Percentiles rank a stretch among this genome's conserved stretches.
These are phyloP conservation scores for Yamadazyma triangularis DNA, from an alignment of 1,139 yeast genomes.

Conservation along the genomic window DNA sequence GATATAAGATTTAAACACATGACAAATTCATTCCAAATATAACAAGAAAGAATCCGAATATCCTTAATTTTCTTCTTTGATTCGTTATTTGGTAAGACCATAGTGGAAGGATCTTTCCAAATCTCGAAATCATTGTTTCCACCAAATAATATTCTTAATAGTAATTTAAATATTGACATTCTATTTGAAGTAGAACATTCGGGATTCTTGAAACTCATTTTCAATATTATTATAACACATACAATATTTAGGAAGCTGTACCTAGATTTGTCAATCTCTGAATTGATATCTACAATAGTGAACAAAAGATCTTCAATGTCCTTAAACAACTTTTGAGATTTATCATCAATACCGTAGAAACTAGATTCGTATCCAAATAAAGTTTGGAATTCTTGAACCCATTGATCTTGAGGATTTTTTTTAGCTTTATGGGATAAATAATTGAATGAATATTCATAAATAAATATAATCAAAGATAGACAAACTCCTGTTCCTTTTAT, in stretches of 20 bases:
- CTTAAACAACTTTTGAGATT: background rate
- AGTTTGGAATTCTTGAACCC: slow-evolving; percentile 13
- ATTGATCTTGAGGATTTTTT: slow-evolving; percentile 6
- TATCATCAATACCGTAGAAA: background rate
- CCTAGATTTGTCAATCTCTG: background rate
- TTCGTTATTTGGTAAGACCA: slow-evolving; percentile 16
- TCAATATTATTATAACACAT: background rate
- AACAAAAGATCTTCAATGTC: background rate
- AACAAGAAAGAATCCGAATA: slow-evolving; percentile 29
- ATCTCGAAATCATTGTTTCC: slow-evolving; percentile 19
- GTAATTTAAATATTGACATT: slow-evolving; percentile 8
- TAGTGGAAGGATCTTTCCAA: slow-evolving; percentile 36
- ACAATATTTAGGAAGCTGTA: background rate
- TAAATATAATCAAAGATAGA: no score
- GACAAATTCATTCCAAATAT: slow-evolving; percentile 34
- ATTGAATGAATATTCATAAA: no score
- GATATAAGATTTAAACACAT: slow-evolving; percentile 29
- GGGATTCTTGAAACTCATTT: no score
- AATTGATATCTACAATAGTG: background rate
- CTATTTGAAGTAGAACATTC: no score
- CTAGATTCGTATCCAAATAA: slow-evolving; percentile 24
- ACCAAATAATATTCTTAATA: slow-evolving; percentile 14
- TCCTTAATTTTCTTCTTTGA: slow-evolving; percentile 18
- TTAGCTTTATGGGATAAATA: no score
- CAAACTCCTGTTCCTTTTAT: no score